Evolutionary conservation across 2,329 filamentous ascomycete species (phyloP).

Genomic region (Trichophyton verrucosum): DNA sequence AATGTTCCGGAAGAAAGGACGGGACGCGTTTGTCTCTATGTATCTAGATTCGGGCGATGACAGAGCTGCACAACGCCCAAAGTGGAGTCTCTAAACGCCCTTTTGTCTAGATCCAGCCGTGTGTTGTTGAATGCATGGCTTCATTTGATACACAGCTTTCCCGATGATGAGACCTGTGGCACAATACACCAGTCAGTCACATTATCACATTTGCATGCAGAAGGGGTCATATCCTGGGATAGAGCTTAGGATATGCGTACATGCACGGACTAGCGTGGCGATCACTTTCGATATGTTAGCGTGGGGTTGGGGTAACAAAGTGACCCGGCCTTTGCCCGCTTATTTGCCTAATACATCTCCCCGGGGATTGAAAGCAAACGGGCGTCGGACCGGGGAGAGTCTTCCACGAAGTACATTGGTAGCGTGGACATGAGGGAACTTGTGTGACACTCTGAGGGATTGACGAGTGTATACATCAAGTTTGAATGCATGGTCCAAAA

Average conservation of each 20-base stretch:
- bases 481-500: not conserved
- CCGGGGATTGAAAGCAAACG: not conserved
- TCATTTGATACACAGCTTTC: not conserved
- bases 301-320: not conserved
- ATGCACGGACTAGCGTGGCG: not conserved
- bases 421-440: not conserved
- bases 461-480: not conserved
- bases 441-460: not conserved
- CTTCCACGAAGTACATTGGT: not conserved
- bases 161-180: not conserved
- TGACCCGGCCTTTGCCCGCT: not conserved
- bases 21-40: not conserved
- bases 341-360: not conserved
- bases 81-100: not conserved
- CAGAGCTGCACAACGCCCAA: not conserved
- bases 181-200: not conserved
- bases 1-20: not conserved
- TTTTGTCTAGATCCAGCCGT: not conserved
- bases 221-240: not conserved
- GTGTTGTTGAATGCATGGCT: not conserved
- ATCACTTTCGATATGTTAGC: not conserved
- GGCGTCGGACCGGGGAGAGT: not conserved
- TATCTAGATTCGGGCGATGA: not conserved
- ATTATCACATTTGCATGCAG: constrained; percentile 3
- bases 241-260: not conserved